Conservation (phyloP, 345 rosid genomes). For the Zanthoxylum bungeanum region DNA sequence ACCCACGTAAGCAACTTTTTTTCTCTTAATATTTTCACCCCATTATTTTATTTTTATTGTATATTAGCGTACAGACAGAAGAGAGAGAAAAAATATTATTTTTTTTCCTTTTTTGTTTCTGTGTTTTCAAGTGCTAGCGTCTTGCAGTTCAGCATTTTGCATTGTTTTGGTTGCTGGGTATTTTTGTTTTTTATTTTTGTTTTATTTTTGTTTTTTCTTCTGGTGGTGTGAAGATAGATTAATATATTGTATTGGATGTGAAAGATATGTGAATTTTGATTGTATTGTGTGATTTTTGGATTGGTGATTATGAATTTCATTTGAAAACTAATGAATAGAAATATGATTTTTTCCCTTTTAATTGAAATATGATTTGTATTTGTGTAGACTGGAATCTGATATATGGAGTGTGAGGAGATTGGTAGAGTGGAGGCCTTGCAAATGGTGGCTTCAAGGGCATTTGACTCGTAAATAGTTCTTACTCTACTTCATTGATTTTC, state of each 20-base stretch:
- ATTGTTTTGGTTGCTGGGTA: not conserved
- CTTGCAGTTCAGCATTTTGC: not conserved
- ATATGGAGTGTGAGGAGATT: conserved; percentile 82
- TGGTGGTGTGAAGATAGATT: not conserved
- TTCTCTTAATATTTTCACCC: not conserved
- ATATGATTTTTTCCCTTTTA: not conserved
- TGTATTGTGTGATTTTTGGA: not conserved
- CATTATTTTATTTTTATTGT: not conserved
- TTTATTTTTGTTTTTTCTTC: not conserved
- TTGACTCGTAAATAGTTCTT: conserved; percentile 44
- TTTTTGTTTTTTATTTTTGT: not conserved
- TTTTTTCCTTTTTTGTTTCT: not conserved
- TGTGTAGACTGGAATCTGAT: conserved; percentile 41
- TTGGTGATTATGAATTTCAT: not conserved
- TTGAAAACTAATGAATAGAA: not conserved
- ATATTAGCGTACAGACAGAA: not conserved
- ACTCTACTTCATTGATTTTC: not conserved
- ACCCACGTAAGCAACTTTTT: conserved; percentile 32
- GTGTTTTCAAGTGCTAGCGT: not conserved
- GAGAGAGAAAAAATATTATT: not conserved
- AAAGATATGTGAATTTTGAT: not conserved
- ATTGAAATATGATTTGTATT: not conserved
- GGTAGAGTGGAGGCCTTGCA: conserved; percentile 92
- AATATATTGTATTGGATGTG: not conserved
- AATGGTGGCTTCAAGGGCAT: conserved; percentile 83